A percentile compares a stretch with the other conserved stretches of the same genome.
Conservation (phyloP, 208 protist genomes). For the Leishmania arabica region DNA sequence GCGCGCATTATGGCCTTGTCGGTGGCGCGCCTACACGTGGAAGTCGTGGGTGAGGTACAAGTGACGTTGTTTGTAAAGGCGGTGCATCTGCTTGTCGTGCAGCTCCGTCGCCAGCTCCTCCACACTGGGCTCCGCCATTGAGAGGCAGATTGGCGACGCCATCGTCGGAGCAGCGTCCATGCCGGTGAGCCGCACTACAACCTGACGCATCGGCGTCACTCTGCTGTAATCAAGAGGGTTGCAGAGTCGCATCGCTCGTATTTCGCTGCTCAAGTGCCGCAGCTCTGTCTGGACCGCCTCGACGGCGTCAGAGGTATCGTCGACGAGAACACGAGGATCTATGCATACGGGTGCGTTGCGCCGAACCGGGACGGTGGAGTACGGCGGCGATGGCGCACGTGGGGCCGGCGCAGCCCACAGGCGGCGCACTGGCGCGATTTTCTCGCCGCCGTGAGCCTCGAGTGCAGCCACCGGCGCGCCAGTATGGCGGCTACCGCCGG, state of each 20-base stretch:
- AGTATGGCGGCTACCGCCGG: not conserved
- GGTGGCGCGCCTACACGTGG: not conserved
- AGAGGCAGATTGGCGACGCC: slow-evolving; percentile 5
- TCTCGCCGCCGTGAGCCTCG: not conserved
- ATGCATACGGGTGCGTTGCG: slow-evolving; percentile 36
- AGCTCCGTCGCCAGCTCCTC: slow-evolving; percentile 32
- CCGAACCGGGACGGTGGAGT: not conserved
- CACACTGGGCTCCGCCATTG: slow-evolving; percentile 5
- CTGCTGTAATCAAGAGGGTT: too few species aligned
- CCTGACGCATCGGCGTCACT: not conserved
- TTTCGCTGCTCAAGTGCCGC: not conserved
- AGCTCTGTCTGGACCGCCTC: slow-evolving; percentile 11
- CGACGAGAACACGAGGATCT: slow-evolving; percentile 26
- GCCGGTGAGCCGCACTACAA: not conserved
- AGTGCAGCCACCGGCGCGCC: not conserved
- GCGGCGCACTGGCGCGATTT: not conserved
- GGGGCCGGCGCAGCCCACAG: not conserved
- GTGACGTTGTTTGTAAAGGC: slow-evolving; percentile 18
- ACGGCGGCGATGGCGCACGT: not conserved
- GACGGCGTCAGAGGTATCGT: not conserved
- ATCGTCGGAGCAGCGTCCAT: not conserved
- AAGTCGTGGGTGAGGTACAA: slow-evolving; percentile 7
- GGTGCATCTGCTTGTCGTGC: slow-evolving; percentile 27
- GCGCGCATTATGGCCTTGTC: too few species aligned
- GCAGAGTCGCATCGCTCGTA: not conserved